Evolutionary conservation across 495 filamentous ascomycete genomes (phyloP).

Genomic region (Hypoxylon lienhwacheense): DNA sequence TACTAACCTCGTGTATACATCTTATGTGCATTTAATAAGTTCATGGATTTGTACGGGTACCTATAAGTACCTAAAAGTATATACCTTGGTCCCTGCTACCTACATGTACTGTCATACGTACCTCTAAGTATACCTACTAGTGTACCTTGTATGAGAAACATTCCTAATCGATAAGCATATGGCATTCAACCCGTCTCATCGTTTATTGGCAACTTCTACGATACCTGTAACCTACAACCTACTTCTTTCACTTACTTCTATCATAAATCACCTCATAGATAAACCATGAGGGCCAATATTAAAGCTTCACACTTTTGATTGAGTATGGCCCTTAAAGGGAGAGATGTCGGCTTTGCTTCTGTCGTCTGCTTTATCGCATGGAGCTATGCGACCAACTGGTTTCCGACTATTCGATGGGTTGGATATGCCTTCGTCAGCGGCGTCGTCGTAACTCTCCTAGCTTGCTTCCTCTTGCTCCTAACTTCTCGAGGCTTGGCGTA

Average conservation of each 20-base stretch:
- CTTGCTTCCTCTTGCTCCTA: conserved; percentile 56
- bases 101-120: background rate
- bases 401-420: conserved; percentile 75
- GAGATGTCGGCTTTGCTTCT: conserved; percentile 71
- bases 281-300: conserved; percentile 48
- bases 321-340: conserved; percentile 78
- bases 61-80: background rate
- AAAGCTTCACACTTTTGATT: conserved; percentile 35
- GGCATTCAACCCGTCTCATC: conserved; percentile 12
- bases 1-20: too few species aligned
- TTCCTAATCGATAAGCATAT: conserved; percentile 28
- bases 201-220: conserved; percentile 20
- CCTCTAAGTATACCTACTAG: background rate
- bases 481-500: conserved; percentile 59
- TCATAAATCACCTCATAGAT: conserved; percentile 17
- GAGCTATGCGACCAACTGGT: conserved; percentile 78
- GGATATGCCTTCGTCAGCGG: conserved; percentile 78
- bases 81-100: background rate
- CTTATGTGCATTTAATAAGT: background rate
- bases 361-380: conserved; percentile 78
- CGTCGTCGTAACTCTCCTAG: conserved; percentile 53
- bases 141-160: background rate
- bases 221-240: background rate
- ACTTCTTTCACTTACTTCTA: too few species aligned
- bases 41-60: background rate